phyloP scores from a whole-genome alignment of 768 basidiomycete species.

The Boletus sensibilis region DNA sequence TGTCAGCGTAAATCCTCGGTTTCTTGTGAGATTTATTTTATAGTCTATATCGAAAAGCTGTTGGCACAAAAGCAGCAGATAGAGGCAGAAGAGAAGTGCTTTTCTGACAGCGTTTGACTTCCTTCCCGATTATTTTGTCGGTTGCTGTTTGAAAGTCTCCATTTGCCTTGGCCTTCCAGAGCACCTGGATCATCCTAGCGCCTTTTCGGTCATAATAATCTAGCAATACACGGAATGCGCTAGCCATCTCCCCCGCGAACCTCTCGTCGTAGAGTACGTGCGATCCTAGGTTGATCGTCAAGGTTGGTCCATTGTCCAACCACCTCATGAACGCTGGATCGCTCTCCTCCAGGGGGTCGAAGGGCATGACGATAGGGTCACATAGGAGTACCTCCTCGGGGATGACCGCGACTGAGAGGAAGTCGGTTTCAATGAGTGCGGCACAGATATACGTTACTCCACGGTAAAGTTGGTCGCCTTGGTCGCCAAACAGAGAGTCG shows the following conservation, averaged over 20 bases:
- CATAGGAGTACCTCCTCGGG: constrained; percentile 8
- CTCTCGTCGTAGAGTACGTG: background rate
- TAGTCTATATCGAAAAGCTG: constrained; percentile 10
- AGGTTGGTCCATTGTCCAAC: constrained; percentile 10
- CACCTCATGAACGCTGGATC: constrained; percentile 4
- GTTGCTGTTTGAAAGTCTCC: background rate
- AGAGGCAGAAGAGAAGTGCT: constrained; percentile 9
- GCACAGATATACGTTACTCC: constrained; percentile 5
- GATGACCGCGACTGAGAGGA: background rate
- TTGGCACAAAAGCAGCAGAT: constrained; percentile 2
- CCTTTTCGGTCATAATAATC: background rate
- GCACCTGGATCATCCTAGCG: constrained; percentile 2
- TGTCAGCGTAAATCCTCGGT: too few relatives aligned
- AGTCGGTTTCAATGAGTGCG: constrained; percentile 1
- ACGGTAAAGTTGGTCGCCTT: background rate
- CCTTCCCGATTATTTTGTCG: background rate
- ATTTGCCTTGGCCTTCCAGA: constrained; percentile 7
- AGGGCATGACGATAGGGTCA: constrained; percentile 7
- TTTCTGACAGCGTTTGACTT: too few relatives aligned
- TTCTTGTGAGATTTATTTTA: too few relatives aligned
- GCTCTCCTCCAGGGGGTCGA: constrained; percentile 8
- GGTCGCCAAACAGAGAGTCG: background rate
- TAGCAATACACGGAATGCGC: constrained; percentile 8
- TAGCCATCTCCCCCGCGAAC: background rate
- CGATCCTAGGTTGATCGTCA: constrained; percentile 12